Conservation (phyloP, 345 rosid genomes). For the Moricandia moricandioides region DNA sequence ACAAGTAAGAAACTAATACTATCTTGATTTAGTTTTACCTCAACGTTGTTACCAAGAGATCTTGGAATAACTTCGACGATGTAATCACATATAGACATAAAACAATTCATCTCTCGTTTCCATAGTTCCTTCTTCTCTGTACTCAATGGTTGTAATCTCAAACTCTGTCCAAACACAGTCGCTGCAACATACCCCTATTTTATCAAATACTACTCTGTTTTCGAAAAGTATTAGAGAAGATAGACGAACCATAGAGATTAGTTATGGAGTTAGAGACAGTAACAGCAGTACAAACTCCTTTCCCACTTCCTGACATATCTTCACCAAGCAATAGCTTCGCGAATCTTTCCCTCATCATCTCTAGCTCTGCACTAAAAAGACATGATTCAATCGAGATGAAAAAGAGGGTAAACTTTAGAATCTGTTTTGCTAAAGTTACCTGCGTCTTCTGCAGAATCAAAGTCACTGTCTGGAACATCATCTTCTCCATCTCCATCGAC, state of each 20-base stretch:
- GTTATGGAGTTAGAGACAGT: conserved; percentile 89
- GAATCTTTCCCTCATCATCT: conserved; percentile 81
- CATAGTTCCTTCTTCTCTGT: conserved; percentile 78
- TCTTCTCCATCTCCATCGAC: conserved; percentile 8
- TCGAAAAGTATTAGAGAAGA: neutral
- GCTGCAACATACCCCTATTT: conserved; percentile 45
- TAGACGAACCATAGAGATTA: conserved; percentile 69
- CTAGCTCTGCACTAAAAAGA: conserved; percentile 45
- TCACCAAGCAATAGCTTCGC: conserved; percentile 85
- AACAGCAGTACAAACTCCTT: conserved; percentile 84
- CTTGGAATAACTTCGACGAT: conserved; percentile 67
- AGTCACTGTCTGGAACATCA: conserved; percentile 20
- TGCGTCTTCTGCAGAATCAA: conserved; percentile 37
- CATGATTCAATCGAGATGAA: neutral
- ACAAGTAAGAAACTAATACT: no score
- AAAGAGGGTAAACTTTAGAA: neutral
- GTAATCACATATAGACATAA: conserved; percentile 78
- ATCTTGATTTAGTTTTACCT: no score
- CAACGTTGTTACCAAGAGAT: conserved; percentile 59
- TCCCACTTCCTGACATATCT: conserved; percentile 93
- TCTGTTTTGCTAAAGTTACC: neutral
- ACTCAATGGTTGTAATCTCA: conserved; percentile 80
- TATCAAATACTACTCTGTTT: conserved; percentile 2
- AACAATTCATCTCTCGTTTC: conserved; percentile 91
- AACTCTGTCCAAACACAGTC: conserved; percentile 79